These are phyloP conservation scores for Priceomyces melissophilus DNA, from an alignment of 805 yeast species.

Conservation along the genomic window DNA sequence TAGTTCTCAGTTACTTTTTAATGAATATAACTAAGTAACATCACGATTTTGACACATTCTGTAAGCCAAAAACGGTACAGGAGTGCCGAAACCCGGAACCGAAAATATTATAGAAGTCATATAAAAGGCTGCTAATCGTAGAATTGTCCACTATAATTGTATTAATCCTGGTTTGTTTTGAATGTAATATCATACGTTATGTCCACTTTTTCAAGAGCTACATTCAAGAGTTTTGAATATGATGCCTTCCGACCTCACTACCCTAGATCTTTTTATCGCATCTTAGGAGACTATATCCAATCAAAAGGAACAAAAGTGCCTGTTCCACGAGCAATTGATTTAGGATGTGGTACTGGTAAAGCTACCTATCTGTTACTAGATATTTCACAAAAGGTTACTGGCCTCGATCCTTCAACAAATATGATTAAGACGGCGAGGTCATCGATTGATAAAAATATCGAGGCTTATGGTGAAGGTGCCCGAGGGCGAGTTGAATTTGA, in stretches of 20 bases:
- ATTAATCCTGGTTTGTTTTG: too few relatives aligned
- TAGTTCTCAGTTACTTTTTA: too few relatives aligned
- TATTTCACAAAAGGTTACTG: conserved; percentile 35
- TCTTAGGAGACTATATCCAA: conserved; percentile 22
- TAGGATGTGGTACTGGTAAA: conserved; percentile 57
- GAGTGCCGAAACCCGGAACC: too few relatives aligned
- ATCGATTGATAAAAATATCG: conserved; percentile 19
- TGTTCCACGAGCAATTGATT: conserved; percentile 27
- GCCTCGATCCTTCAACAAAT: conserved; percentile 44
- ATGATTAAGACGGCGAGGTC: conserved; percentile 46
- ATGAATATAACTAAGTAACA: too few relatives aligned
- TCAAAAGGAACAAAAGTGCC: conserved; percentile 15
- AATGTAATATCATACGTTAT: too few relatives aligned
- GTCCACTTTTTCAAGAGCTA: conserved; percentile 32
- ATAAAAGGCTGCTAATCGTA: too few relatives aligned
- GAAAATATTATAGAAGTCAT: too few relatives aligned
- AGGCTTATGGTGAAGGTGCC: conserved; percentile 23
- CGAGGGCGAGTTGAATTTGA: conserved; percentile 25
- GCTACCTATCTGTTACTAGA: conserved; percentile 45
- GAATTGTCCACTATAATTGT: too few relatives aligned
- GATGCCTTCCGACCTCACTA: conserved; percentile 41
- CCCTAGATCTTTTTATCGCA: conserved; percentile 34
- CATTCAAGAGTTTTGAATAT: conserved; percentile 32
- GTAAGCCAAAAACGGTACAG: too few relatives aligned
- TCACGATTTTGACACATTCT: too few relatives aligned